Base-by-base conservation (phyloP, 108 stramenopile species). In the Cyclotella baltica region DNA sequence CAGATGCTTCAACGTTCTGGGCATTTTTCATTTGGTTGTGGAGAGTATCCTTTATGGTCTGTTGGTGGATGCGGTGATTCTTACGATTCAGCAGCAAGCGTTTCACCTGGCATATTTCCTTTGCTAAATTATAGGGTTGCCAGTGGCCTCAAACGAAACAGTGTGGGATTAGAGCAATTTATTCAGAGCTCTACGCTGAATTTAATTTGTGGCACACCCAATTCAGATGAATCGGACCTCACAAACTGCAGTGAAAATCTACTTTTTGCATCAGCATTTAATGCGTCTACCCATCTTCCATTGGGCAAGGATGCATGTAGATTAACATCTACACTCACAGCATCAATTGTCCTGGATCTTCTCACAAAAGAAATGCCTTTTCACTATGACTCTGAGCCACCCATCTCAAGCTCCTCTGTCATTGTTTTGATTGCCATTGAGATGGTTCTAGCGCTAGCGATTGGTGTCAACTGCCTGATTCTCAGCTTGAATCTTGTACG, bases 341-440 rank as follows among this genome's bases (percentile, higher is more conserved):
- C 88, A 36, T 84, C 88, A 2, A 75, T 88, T 9, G 73, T 83
- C 2, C 63, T 83, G 34, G 77, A 88, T 48, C 51, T 87, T 0
- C 62, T 79, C 0, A 10, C 76, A 22, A 71, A 76, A 22, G 84
- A 85, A 28, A 76, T 70, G 57, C 52, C 67, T 15, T 81, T 80
- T 62, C 29, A 30, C 13, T 87, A 82, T 66, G 69, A 73, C 36
- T 51, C 70, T 1, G 67, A 70, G 37, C 88, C 88, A 55, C 88
- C 88, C 43, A 86, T 86, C 28, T 86, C 86, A 18, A 65, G 51
- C 28, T 80, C 78, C 10, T 81, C 80, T 23, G 85, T 86, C 22
- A 86, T 85, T 15, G 36, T 82, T 35, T 66, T 88, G 29, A 78
- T 88, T 55, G 81, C 83, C 22, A 52, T 77, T n/a, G 88, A 88